Conservation (phyloP, 352 stramenopile species). For the Pythium dissimile region DNA sequence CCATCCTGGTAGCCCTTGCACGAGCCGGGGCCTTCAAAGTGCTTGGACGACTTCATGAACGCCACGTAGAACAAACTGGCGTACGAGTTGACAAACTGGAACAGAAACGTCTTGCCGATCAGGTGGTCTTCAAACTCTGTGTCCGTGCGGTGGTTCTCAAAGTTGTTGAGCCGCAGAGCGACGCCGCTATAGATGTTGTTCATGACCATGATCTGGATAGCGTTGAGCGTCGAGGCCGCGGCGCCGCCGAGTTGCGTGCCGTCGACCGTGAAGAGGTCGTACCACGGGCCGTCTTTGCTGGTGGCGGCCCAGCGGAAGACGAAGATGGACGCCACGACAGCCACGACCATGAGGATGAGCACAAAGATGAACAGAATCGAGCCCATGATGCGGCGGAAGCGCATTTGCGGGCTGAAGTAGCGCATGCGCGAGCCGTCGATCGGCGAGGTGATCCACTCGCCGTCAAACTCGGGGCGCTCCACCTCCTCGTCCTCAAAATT, state of each 20-base stretch:
- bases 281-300: constrained; percentile 34
- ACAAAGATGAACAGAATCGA: constrained; percentile 73
- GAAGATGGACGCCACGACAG: constrained; percentile 67
- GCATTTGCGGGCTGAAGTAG: constrained; percentile 69
- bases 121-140: constrained; percentile 94
- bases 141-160: constrained; percentile 96
- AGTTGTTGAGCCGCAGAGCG: constrained; percentile 62
- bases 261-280: constrained; percentile 57
- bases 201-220: constrained; percentile 79
- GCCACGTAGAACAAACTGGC: constrained; percentile 80
- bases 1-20: constrained; percentile 56
- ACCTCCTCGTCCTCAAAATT: constrained; percentile 71
- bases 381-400: constrained; percentile 63
- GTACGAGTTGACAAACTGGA: constrained; percentile 87
- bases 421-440: constrained; percentile 70
- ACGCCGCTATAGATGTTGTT: constrained; percentile 71
- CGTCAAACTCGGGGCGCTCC: constrained; percentile 68
- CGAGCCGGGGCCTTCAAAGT: constrained; percentile 35
- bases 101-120: constrained; percentile 80
- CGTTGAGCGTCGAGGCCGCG: constrained; percentile 73
- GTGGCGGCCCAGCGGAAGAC: constrained; percentile 64
- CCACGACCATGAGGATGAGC: constrained; percentile 67
- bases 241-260: constrained; percentile 33
- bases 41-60: constrained; percentile 62
- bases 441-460: constrained; percentile 64